Evolutionary conservation across 176 grass and related monocot species (phyloP).

Genomic region (bread wheat (Triticum aestivum)): DNA sequence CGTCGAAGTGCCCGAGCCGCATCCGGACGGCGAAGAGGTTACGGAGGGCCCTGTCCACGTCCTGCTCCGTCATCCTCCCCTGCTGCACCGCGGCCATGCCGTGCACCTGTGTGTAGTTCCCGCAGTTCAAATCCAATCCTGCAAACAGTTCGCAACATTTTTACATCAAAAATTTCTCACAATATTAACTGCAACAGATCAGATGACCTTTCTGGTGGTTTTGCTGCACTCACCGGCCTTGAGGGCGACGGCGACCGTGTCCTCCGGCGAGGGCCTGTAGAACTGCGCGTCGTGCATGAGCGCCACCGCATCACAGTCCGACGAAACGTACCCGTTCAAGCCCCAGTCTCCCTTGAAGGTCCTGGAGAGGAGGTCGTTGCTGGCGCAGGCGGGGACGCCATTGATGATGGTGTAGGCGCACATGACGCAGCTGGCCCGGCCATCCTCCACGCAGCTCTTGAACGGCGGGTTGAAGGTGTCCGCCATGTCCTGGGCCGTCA

Average conservation of each 20-base stretch:
- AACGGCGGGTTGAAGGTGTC: constrained; percentile 82
- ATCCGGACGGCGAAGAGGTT: constrained; percentile 67
- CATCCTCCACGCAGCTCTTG: constrained; percentile 63
- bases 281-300: constrained; percentile 42
- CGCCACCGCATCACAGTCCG: constrained; percentile 71
- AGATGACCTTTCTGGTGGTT: not conserved
- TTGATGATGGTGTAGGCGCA: constrained; percentile 80
- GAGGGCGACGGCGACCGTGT: constrained; percentile 56
- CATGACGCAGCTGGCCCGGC: constrained; percentile 66
- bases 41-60: constrained; percentile 51
- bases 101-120: constrained; percentile 45
- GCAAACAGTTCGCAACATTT: not conserved
- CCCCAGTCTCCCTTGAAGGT: constrained; percentile 49
- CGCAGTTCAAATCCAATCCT: constrained; percentile 82
- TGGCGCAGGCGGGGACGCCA: constrained; percentile 64
- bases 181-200: not conserved
- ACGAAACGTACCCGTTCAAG: constrained; percentile 64
- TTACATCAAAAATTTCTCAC: not conserved
- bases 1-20: constrained; percentile 76
- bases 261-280: constrained; percentile 52
- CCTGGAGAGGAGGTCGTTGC: constrained; percentile 39
- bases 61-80: constrained; percentile 46
- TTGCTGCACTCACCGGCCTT: constrained; percentile 47
- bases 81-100: constrained; percentile 44
- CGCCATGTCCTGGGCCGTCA: constrained; percentile 60